Conservation (phyloP, 352 stramenopile species). For the Plasmopara halstedii region DNA sequence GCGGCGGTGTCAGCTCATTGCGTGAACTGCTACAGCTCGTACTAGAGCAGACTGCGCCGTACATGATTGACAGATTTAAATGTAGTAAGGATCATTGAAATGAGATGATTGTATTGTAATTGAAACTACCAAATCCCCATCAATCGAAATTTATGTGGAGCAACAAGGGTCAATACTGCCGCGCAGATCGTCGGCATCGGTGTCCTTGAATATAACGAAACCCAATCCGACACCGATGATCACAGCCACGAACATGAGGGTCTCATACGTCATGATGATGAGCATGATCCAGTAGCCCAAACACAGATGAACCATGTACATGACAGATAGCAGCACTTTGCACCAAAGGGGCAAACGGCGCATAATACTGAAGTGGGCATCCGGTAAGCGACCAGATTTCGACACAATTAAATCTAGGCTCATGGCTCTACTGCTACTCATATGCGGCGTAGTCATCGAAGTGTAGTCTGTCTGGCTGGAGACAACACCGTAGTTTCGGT, state of each 20-base stretch:
- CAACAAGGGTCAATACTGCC: conserved; percentile 75
- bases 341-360: conserved; percentile 48
- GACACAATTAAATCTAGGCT: conserved; percentile 13
- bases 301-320: conserved; percentile 75
- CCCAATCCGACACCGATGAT: conserved; percentile 61
- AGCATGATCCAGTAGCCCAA: conserved; percentile 82
- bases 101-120: no score
- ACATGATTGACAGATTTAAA: conserved; percentile 28
- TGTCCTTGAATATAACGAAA: conserved; percentile 82
- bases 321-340: conserved; percentile 44
- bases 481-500: conserved; percentile 43
- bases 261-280: conserved; percentile 84
- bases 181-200: conserved; percentile 51
- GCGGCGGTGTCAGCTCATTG: conserved; percentile 20
- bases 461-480: conserved; percentile 54
- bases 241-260: conserved; percentile 68
- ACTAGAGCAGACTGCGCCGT: conserved; percentile 37
- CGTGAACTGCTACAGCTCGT: conserved; percentile 18
- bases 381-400: conserved; percentile 20
- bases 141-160: conserved; percentile 42
- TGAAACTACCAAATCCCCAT: no score
- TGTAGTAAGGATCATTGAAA: no score
- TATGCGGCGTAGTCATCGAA: conserved; percentile 31
- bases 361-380: conserved; percentile 30
- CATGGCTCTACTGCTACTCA: conserved; percentile 8